phyloP scores from a whole-genome alignment of 805 yeast genomes.

The Starmerella bacillaris region DNA sequence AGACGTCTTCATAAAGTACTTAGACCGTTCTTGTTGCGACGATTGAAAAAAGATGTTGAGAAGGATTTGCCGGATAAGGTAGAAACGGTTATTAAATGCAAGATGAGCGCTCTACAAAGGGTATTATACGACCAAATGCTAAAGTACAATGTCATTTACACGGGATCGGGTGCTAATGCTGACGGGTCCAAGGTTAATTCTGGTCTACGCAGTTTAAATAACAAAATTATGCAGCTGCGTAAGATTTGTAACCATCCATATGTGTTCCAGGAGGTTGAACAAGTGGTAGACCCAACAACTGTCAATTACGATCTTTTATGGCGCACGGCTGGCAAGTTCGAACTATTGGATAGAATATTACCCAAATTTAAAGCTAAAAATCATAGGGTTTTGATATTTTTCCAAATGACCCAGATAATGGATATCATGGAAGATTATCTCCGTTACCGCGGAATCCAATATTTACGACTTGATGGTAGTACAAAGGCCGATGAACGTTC shows the following conservation, averaged over 20 bases:
- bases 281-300: slow-evolving; percentile 51
- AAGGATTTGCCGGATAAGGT: slow-evolving; percentile 90
- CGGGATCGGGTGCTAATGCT: slow-evolving; percentile 30
- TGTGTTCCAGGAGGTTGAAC: slow-evolving; percentile 89
- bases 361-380: slow-evolving; percentile 76
- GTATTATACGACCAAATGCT: slow-evolving; percentile 82
- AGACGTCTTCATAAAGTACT: slow-evolving; percentile 90
- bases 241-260: slow-evolving; percentile 96
- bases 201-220: slow-evolving; percentile 73
- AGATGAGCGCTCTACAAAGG: slow-evolving; percentile 71
- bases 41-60: slow-evolving; percentile 93
- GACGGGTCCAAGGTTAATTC: slow-evolving; percentile 21
- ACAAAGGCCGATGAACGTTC: slow-evolving; percentile 94
- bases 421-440: slow-evolving; percentile 95
- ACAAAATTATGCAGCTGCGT: slow-evolving; percentile 87
- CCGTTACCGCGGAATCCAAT: slow-evolving; percentile 50
- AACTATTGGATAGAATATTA: slow-evolving; percentile 65
- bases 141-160: slow-evolving; percentile 59
- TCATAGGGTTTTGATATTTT: slow-evolving; percentile 80
- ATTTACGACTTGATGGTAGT: slow-evolving; percentile 82
- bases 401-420: slow-evolving; percentile 98
- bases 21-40: slow-evolving; percentile 81
- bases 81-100: slow-evolving; percentile 86
- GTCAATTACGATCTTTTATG: slow-evolving; percentile 61
- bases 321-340: slow-evolving; percentile 93